Base-by-base conservation (phyloP, 495 filamentous ascomycete species). In the Aspergillus steynii region DNA sequence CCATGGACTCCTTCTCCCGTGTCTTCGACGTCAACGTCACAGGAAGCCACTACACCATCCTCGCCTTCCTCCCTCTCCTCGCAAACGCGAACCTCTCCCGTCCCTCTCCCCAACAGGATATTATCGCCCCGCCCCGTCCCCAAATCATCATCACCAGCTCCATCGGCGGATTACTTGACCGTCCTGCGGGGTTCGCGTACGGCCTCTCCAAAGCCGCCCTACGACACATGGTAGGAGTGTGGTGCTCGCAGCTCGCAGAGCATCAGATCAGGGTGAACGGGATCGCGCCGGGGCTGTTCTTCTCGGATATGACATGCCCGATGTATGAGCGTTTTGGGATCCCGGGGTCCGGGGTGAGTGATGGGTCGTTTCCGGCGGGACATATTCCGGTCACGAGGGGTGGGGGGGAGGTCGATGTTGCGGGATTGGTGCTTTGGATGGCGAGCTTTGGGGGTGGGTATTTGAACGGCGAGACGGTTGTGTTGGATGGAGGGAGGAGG, bases 31-130 rank as follows among this genome's bases (percentile, higher is more conserved):
- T 88, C 4, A 90, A 90, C 59, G 73, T 78, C 0, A 83, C 80
- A 2, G 81, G 79, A 0, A 80, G 84, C 0, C 88, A 83, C 74
- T 89, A 83, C 55, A 88, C 85, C 1, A 69, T 82, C 12, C 75
- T 88, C 56, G 83, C 86, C 0, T 89, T 90, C 59, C 63, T 90
- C 31, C 79, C 78, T n/a, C 66, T 91, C 26, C 75, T 91, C 0
- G 84, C 84, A 8, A 74, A 74, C 1, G 87, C 85, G 1, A 90
- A 90, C 62, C 77, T 79, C 65, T 67, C 14, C 10, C 62, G 65
- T 0, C 61, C 67, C 8, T 75, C 70, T 5, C 60, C 70, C 4
- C 51, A 70, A 53, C 47, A 45, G 26, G 61, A 64, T 15, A 62
- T 68, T 1, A 81, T 85, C 56, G 62, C 83, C 15, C 63, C 74